Evolutionary conservation across 345 rosid species (phyloP).

Genomic region (Citrus medica): DNA sequence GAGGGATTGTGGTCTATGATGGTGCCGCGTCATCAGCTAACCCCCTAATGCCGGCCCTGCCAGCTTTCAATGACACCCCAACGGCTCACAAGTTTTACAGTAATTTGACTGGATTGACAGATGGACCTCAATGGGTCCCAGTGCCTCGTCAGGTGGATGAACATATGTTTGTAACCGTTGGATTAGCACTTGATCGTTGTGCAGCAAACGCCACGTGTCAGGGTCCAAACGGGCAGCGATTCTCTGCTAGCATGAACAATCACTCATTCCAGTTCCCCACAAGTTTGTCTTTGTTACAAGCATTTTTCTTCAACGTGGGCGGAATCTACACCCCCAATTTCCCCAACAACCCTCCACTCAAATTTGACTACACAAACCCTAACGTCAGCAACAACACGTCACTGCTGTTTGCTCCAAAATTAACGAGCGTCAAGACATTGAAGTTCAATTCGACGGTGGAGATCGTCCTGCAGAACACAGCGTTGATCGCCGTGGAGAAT

Average conservation of each 20-base stretch:
- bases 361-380: constrained; percentile 62
- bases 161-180: constrained; percentile 66
- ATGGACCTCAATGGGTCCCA: constrained; percentile 60
- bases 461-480: constrained; percentile 73
- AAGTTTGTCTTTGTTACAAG: constrained; percentile 56
- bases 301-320: constrained; percentile 39
- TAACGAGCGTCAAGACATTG: constrained; percentile 55
- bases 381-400: constrained; percentile 24
- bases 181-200: constrained; percentile 46
- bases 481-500: constrained; percentile 51
- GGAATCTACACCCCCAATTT: constrained; percentile 74
- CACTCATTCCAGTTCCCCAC: constrained; percentile 52
- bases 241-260: constrained; percentile 82
- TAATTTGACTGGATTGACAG: constrained; percentile 39
- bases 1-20: constrained; percentile 54
- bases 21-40: constrained; percentile 16
- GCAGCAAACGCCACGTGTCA: constrained; percentile 48
- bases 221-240: constrained; percentile 28
- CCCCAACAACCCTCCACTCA: constrained; percentile 54
- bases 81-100: constrained; percentile 64
- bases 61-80: constrained; percentile 61
- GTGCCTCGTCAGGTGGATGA: constrained; percentile 65
- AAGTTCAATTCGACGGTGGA: constrained; percentile 80
- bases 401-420: constrained; percentile 43
- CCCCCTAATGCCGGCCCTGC: constrained; percentile 62